Evolutionary conservation across 306 rosid species (phyloP), one percentile per base, ranked within the genome.

Genomic region (Gillenia trifoliata): DNA sequence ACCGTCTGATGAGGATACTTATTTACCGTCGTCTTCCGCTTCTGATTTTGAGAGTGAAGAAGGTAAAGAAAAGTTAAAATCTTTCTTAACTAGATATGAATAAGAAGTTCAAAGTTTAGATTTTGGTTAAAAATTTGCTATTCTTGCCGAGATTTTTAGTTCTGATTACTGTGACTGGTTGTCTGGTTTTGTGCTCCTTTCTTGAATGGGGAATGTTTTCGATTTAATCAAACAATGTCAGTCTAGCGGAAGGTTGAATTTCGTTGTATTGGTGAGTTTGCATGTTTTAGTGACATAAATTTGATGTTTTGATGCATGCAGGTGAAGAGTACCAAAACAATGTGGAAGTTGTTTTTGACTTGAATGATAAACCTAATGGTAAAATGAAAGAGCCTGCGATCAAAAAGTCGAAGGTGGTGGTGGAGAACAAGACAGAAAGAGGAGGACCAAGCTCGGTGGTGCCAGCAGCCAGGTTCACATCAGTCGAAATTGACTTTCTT

Each of bases 351-450:
- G 25, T 3, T 20, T 12, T 62, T 29, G 81, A 74, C 75, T 78
- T 78, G 68, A 81, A 82, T 41, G 31, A 38, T 64, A 66, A 38
- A 38, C 81, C 83, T 25, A 29, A 70, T 22, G 54, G 16, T 22
- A 38, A 22, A 4, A 29, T 1, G 26, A 40, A 29, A 43, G 60
- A 77, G 71, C 40, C 55, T 82, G 47, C 3, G 1, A 40, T 43
- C 1, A 69, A 63, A 64, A 75, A 50, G 81, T 54, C 43, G 55
- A 83, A 55, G 83, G 71, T 59, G 36, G n/a, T 54, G 83, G 71
- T 56, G 30, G 31, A 33, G 68, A 15, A 8, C n/a, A 52, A 26
- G 47, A 34, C 12, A 29, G 38, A 11, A 29, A 6, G 41, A 47
- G 31, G 31, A 62, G 64, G 64, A 26, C 38, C 47, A 11, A 64